Percentiles rank a stretch among this genome's conserved stretches.
phyloP scores from a whole-genome alignment of 2,329 filamentous ascomycete genomes.

The Penicillium sp. region DNA sequence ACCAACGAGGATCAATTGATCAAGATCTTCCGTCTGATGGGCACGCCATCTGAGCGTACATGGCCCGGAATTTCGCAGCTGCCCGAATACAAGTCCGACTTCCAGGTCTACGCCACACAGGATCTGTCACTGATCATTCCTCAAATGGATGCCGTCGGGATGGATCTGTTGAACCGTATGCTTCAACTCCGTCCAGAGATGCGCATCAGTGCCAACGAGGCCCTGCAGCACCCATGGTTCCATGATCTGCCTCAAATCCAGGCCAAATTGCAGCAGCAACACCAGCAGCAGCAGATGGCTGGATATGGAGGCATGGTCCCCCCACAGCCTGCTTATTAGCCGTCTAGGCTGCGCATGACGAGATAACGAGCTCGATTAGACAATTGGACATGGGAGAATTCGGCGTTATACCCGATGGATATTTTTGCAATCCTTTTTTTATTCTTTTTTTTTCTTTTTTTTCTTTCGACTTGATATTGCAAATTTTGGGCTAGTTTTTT shows the following conservation, averaged over 20 bases:
- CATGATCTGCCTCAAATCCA: constrained; percentile 59
- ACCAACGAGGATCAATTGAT: constrained; percentile 97
- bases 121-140: constrained; percentile 83
- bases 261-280: constrained; percentile 47
- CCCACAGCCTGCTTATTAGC: constrained; percentile 36
- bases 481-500: neutral
- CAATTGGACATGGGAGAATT: constrained; percentile 29
- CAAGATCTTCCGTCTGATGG: constrained; percentile 98
- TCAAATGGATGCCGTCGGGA: constrained; percentile 81
- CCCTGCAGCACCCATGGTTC: constrained; percentile 91
- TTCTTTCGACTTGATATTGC: constrained; percentile 3
- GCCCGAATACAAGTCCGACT: constrained; percentile 95
- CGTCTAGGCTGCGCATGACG: constrained; percentile 20
- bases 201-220: constrained; percentile 81
- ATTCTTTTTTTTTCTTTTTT: no score
- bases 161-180: constrained; percentile 87
- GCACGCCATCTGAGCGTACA: constrained; percentile 88
- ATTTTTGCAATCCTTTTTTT: constrained; percentile 11
- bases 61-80: constrained; percentile 95
- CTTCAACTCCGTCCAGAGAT: constrained; percentile 89
- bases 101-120: constrained; percentile 91
- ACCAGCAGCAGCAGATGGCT: constrained; percentile 40
- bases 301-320: constrained; percentile 42
- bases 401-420: constrained; percentile 31
- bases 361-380: constrained; percentile 29